These are phyloP conservation scores for Teratosphaeria pseudoeucalypti DNA, from an alignment of 2,329 filamentous ascomycete genomes.

Conservation along the genomic window DNA sequence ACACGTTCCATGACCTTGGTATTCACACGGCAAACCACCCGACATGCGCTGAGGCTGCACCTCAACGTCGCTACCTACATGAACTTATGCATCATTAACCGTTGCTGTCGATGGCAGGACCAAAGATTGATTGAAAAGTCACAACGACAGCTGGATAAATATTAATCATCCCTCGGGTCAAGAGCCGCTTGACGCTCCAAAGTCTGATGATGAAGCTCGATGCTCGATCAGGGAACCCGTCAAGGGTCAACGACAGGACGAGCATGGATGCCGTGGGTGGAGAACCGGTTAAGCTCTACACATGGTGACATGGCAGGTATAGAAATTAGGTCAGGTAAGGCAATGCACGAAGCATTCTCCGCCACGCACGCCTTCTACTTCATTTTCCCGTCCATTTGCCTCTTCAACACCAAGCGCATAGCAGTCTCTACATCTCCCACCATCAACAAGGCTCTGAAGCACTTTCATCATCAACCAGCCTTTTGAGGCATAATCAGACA, in stretches of 20 bases:
- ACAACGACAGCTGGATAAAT: too few species aligned
- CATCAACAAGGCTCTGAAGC: too few species aligned
- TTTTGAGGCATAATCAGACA: not conserved
- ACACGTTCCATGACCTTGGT: too few species aligned
- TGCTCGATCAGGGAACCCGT: not conserved
- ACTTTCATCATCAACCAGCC: too few species aligned
- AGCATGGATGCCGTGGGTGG: not conserved
- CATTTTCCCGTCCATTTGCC: not conserved
- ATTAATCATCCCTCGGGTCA: too few species aligned
- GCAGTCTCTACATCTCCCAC: too few species aligned
- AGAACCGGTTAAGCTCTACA: not conserved
- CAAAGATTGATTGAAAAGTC: too few species aligned
- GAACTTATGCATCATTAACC: not conserved
- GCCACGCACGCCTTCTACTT: not conserved
- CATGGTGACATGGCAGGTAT: not conserved
- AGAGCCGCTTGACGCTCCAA: too few species aligned
- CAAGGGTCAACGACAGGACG: not conserved
- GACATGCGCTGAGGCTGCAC: too few species aligned
- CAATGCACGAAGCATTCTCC: not conserved
- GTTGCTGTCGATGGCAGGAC: not conserved
- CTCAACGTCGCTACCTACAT: not conserved
- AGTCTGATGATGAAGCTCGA: not conserved
- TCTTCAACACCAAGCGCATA: not conserved
- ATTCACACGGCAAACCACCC: not conserved
- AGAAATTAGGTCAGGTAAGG: not conserved